phyloP scores from a whole-genome alignment of 2,329 filamentous ascomycete genomes.

The Xylaria sp. region DNA sequence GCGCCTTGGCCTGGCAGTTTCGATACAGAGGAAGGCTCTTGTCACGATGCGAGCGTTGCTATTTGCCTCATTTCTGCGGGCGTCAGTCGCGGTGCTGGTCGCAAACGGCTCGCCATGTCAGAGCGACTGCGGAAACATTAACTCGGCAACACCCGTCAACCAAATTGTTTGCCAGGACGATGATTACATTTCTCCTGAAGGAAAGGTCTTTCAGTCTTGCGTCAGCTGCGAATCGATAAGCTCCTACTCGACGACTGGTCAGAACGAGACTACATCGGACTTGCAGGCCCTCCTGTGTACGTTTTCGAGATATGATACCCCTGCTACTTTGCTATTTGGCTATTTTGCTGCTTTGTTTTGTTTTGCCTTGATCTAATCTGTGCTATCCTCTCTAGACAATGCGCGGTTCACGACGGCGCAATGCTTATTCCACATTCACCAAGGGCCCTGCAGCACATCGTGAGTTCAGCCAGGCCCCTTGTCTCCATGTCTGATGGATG shows the following conservation, averaged over 20 bases:
- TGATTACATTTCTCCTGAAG: slow-evolving; percentile 37
- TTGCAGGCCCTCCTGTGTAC: slow-evolving; percentile 51
- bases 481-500: neutral
- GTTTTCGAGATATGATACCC: slow-evolving; percentile 25
- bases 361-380: neutral
- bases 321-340: too few species aligned
- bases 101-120: slow-evolving; percentile 42
- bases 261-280: slow-evolving; percentile 41
- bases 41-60: slow-evolving; percentile 20
- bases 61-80: slow-evolving; percentile 23
- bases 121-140: slow-evolving; percentile 49
- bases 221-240: slow-evolving; percentile 49
- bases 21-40: slow-evolving; percentile 2
- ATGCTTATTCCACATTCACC: slow-evolving; percentile 46
- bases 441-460: slow-evolving; percentile 49
- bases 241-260: slow-evolving; percentile 36
- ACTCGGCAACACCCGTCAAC: slow-evolving; percentile 39
- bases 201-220: slow-evolving; percentile 48
- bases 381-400: slow-evolving; percentile 43
- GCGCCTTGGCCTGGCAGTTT: neutral
- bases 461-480: slow-evolving; percentile 28
- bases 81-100: slow-evolving; percentile 26
- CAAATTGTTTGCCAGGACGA: slow-evolving; percentile 46
- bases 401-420: slow-evolving; percentile 50
- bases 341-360: neutral